Evolutionary conservation across 148 eudicot species (phyloP).

Genomic region (Hydrangea macrophylla): DNA sequence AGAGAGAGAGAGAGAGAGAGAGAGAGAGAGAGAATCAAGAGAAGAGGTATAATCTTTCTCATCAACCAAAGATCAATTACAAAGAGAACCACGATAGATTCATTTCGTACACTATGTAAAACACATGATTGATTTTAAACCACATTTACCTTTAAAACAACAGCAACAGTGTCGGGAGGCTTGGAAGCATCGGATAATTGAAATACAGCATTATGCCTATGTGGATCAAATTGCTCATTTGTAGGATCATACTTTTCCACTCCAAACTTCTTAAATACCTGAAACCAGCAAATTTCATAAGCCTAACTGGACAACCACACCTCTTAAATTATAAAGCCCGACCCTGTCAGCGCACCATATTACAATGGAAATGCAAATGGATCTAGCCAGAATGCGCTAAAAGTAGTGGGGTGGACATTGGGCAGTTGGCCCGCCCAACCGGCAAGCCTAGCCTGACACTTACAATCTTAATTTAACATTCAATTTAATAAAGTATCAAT

Average conservation of each 20-base stretch:
- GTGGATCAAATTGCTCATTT: slow-evolving; percentile 75
- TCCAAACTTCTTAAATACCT: slow-evolving; percentile 72
- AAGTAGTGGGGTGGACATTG: not conserved
- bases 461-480: not conserved
- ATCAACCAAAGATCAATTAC: no score
- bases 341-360: not conserved
- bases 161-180: slow-evolving; percentile 64
- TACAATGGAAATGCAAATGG: not conserved
- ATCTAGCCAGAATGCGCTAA: not conserved
- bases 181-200: slow-evolving; percentile 74
- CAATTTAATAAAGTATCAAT: no score
- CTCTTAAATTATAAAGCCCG: not conserved
- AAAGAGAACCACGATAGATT: not conserved
- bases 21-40: no score
- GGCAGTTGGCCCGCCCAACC: not conserved
- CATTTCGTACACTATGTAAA: not conserved
- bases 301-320: not conserved
- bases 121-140: not conserved
- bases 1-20: no score
- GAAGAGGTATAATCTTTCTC: no score
- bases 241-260: slow-evolving; percentile 65
- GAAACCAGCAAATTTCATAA: slow-evolving; percentile 6
- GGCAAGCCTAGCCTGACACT: not conserved
- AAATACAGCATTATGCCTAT: slow-evolving; percentile 74
- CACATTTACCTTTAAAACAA: slow-evolving; percentile 62